These are phyloP conservation scores for Nakazawaea ernobii DNA, from an alignment of 805 yeast genomes.

Conservation along the genomic window DNA sequence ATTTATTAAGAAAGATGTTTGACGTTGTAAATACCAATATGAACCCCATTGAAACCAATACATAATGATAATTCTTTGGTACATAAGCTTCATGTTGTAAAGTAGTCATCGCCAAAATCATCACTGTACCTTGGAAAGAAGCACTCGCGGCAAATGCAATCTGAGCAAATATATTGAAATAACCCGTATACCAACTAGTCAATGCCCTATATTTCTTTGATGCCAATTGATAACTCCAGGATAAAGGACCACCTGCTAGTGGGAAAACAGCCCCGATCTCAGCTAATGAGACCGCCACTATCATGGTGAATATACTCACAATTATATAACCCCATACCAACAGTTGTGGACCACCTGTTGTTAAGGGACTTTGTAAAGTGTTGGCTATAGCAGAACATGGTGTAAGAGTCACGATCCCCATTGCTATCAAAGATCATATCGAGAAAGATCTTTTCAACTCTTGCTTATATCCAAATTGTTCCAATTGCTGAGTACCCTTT, in stretches of 20 bases:
- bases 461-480: slow-evolving; percentile 21
- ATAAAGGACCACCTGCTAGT: slow-evolving; percentile 28
- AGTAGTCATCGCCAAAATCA: slow-evolving; percentile 17
- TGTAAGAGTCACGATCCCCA: slow-evolving; percentile 20
- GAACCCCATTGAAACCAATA: slow-evolving; percentile 18
- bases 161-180: slow-evolving; percentile 22
- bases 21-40: slow-evolving; percentile 18
- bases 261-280: slow-evolving; percentile 30
- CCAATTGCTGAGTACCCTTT: slow-evolving; percentile 10
- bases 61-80: slow-evolving; percentile 18
- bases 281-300: slow-evolving; percentile 20
- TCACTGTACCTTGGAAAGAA: slow-evolving; percentile 20
- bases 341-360: slow-evolving; percentile 21
- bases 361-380: slow-evolving; percentile 19
- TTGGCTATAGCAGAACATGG: slow-evolving; percentile 21
- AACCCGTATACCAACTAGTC: slow-evolving; percentile 27
- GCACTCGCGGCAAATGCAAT: slow-evolving; percentile 21
- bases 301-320: slow-evolving; percentile 18
- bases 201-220: slow-evolving; percentile 18
- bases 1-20: slow-evolving; percentile 18
- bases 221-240: slow-evolving; percentile 29
- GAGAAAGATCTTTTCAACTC: slow-evolving; percentile 20
- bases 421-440: slow-evolving; percentile 18
- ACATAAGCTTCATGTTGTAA: slow-evolving; percentile 13
- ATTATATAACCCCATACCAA: slow-evolving; percentile 23